Evolutionary conservation across 2,329 filamentous ascomycete genomes (phyloP).

Genomic region (Penicillium sp.): DNA sequence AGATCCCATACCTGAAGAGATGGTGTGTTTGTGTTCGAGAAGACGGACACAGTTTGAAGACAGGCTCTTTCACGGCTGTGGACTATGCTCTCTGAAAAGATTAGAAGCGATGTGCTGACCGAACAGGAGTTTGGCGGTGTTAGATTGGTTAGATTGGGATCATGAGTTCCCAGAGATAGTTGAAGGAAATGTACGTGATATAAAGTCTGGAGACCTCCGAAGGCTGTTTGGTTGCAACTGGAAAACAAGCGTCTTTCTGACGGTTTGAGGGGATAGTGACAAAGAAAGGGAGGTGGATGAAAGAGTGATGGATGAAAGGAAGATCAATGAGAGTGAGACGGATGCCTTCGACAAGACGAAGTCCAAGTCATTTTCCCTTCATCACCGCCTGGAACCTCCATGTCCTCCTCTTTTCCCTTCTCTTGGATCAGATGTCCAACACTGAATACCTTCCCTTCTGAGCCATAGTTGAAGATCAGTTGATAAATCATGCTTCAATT

Average conservation of each 20-base stretch:
- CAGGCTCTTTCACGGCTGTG: not conserved
- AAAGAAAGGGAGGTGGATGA: not conserved
- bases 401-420: not conserved
- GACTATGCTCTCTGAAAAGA: not conserved
- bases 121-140: not conserved
- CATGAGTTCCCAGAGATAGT: not conserved
- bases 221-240: not conserved
- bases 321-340: not conserved
- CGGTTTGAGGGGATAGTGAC: not conserved
- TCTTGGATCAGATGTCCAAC: too few relatives aligned
- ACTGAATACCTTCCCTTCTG: too few relatives aligned
- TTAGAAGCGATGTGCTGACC: not conserved
- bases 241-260: not conserved
- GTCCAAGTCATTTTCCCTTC: not conserved
- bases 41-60: not conserved
- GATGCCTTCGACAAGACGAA: not conserved
- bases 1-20: not conserved
- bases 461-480: too few relatives aligned
- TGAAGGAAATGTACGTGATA: not conserved
- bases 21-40: not conserved
- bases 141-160: not conserved
- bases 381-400: not conserved
- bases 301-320: not conserved
- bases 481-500: too few relatives aligned
- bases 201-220: not conserved